Percentiles rank a stretch among this genome's conserved stretches.
These are phyloP conservation scores for Nakaseomyces bracarensis DNA, from an alignment of 1,139 yeast genomes.

Conservation along the genomic window DNA sequence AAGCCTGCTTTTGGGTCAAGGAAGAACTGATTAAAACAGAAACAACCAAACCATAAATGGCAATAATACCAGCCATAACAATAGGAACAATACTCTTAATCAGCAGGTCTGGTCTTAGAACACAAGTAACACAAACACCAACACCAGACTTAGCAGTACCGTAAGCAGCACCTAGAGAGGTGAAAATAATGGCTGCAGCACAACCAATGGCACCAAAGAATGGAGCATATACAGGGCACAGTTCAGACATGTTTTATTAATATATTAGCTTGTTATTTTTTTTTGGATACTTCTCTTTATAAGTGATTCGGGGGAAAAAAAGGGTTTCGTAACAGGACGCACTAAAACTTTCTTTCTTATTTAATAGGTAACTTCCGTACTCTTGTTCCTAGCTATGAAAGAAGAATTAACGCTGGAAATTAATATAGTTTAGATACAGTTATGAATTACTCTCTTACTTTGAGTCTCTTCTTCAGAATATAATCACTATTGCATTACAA, in stretches of 20 bases:
- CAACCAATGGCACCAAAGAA: constrained; percentile 98
- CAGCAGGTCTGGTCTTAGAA: constrained; percentile 90
- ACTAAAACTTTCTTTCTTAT: too few species aligned
- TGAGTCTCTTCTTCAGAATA: too few species aligned
- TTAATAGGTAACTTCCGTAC: too few species aligned
- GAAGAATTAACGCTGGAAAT: too few species aligned
- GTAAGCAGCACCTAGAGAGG: constrained; percentile 98
- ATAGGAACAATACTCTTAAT: constrained; percentile 91
- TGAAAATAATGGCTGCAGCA: constrained; percentile 97
- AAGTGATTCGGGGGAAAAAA: not conserved
- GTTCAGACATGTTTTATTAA: constrained; percentile 25
- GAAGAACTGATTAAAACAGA: constrained; percentile 91
- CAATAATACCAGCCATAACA: constrained; percentile 99
- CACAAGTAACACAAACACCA: constrained; percentile 98
- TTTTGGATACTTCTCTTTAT: not conserved
- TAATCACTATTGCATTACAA: too few species aligned
- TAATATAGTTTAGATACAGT: too few species aligned
- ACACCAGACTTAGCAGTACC: constrained; percentile 99
- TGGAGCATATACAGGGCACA: constrained; percentile 46
- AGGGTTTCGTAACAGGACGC: too few species aligned
- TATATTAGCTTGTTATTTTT: not conserved
- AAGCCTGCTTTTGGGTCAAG: constrained; percentile 82
- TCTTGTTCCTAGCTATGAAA: too few species aligned
- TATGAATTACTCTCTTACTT: too few species aligned
- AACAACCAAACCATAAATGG: constrained; percentile 96